phyloP scores from a whole-genome alignment of 352 stramenopile genomes.

The Pythium angustatum region DNA sequence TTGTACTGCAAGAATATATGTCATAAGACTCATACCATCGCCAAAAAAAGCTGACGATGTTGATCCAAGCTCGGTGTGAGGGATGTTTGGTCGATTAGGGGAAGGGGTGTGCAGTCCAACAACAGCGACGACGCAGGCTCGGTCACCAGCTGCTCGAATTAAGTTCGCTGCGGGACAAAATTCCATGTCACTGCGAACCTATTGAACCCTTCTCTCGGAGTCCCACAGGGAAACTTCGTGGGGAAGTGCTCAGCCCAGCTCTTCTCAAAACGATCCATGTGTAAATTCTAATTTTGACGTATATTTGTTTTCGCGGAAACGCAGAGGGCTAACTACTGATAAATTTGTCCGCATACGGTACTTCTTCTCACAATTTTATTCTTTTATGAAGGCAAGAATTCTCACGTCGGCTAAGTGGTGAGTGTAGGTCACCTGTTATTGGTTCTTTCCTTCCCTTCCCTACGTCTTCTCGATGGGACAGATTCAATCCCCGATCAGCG shows the following conservation, averaged over 20 bases:
- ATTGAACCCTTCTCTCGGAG: not conserved
- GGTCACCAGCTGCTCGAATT: conserved; percentile 18
- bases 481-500: conserved; percentile 11
- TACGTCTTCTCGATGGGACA: not conserved
- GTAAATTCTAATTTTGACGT: too few relatives aligned
- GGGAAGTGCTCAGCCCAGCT: not conserved
- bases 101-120: conserved; percentile 1
- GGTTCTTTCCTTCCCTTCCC: conserved; percentile 14
- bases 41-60: conserved; percentile 5
- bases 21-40: conserved; percentile 3
- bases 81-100: conserved; percentile 8
- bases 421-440: conserved; percentile 26
- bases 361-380: not conserved
- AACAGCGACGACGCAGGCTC: conserved; percentile 32
- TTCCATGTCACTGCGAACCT: too few relatives aligned
- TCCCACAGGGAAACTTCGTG: conserved; percentile 19
- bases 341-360: not conserved
- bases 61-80: not conserved
- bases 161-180: conserved; percentile 10
- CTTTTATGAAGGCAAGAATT: not conserved
- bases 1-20: not conserved
- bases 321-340: too few relatives aligned
- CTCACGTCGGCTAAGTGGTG: not conserved
- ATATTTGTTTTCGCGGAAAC: too few relatives aligned
- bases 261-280: not conserved